Evolutionary conservation across 148 eudicot species (phyloP).

Genomic region (Vaccinium corymbosum): DNA sequence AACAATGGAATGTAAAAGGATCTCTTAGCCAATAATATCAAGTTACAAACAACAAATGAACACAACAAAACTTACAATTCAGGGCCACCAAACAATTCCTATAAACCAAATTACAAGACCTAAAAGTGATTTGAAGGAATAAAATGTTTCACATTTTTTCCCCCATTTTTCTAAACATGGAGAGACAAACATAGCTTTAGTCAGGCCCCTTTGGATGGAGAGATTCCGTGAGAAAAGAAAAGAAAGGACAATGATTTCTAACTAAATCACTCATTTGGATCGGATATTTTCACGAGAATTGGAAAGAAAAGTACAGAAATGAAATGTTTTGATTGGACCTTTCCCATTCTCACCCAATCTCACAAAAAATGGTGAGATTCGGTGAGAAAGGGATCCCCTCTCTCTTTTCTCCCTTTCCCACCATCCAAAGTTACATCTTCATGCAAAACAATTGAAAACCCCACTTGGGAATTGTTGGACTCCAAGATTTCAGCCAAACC

Average conservation of each 20-base stretch:
- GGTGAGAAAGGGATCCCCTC: no score
- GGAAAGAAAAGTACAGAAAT: no score
- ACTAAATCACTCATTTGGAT: no score
- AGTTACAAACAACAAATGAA: not conserved
- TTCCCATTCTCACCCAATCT: no score
- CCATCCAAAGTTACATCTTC: not conserved
- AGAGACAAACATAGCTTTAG: not conserved
- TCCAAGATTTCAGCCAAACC: slow-evolving; percentile 1
- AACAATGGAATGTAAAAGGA: not conserved
- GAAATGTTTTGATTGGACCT: no score
- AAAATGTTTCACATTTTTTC: not conserved
- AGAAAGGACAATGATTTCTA: no score
- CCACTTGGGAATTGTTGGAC: slow-evolving; percentile 3
- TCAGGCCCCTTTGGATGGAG: no score
- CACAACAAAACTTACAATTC: not conserved
- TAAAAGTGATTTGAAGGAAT: not conserved
- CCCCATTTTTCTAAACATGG: no score
- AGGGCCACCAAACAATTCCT: not conserved
- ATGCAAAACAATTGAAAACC: not conserved
- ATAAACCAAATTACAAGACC: not conserved
- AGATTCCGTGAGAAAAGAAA: no score
- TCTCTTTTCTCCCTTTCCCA: no score
- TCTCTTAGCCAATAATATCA: not conserved
- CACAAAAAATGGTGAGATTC: no score
- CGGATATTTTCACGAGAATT: no score